These are phyloP conservation scores for Claviceps capensis DNA, from an alignment of 2,329 filamentous ascomycete species.

Conservation along the genomic window DNA sequence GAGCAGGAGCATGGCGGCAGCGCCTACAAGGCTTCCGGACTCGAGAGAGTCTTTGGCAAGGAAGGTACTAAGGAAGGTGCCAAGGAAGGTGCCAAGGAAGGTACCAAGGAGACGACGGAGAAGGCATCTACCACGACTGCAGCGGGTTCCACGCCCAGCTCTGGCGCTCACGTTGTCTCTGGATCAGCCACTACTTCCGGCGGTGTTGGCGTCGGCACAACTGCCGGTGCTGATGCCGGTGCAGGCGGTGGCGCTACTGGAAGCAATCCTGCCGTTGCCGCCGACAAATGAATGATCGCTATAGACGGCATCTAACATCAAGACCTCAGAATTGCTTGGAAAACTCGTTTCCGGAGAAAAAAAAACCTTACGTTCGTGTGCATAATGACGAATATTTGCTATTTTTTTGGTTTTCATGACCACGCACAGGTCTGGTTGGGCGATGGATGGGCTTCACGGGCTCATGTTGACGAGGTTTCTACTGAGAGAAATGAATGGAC, in stretches of 20 bases:
- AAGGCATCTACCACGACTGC: constrained; percentile 9
- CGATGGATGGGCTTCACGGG: no score
- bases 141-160: constrained; percentile 5
- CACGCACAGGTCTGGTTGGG: no score
- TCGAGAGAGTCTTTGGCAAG: constrained; percentile 44
- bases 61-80: constrained; percentile 24
- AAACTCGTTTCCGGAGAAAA: no score
- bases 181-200: neutral
- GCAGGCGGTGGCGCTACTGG: constrained; percentile 3
- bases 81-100: neutral
- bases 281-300: constrained; percentile 4
- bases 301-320: constrained; percentile 11
- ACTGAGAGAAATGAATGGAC: no score
- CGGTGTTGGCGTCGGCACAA: neutral
- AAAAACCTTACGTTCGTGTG: no score
- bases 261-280: constrained; percentile 4
- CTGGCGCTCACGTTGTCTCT: neutral
- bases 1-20: constrained; percentile 46
- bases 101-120: constrained; percentile 6
- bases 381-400: no score
- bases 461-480: no score
- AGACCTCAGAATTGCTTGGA: constrained; percentile 4
- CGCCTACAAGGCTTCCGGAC: constrained; percentile 44
- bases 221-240: constrained; percentile 1
- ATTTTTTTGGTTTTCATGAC: no score